Base-by-base conservation (phyloP, 1,284 basidiomycete species). In the Trametes hirsuta region DNA sequence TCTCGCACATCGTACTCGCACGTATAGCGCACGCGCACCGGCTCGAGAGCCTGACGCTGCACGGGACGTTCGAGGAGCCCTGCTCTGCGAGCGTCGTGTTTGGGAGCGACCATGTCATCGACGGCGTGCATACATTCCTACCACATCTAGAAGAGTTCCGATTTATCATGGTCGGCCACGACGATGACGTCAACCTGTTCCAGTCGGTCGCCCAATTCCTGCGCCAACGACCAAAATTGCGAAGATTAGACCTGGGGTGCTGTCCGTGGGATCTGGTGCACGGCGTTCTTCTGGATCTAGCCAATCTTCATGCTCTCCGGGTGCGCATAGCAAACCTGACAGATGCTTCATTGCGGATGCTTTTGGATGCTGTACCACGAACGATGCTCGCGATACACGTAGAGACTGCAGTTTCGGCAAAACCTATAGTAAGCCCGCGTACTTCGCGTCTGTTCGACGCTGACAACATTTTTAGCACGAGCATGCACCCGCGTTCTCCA, bases 261-360 rank as follows among this genome's bases (percentile, higher is more conserved):
- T 88, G 86, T 68, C 85, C 86, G 1, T 87, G 84, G 82, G 84
- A 87, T 41, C 71, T 87, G 24, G 81, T 84, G 14, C 73, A 77
- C 11, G 73, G 72, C 15, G 71, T 87, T 12, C 70, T 88, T 9
- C 81, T 82, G 0, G 80, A 79, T 22, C 72, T 87, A 24, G 72
- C 66, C 1, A 77, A 77, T 14, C 70, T 88, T 54, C 74, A 84
- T 11, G 85, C 83, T 10, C 71, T 88, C 10, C 79, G 84, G 37
- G 81, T 85, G 30, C 74, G 80, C 41, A 85, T 87, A 55, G 76
- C 79, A 5, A 81, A 81, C 55, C 66, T 85, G 50, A 80, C 74
- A 4, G 72, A 76, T 51, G 61, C 66, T 0, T 71, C 78, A 2
- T 63, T 84, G 4, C 58, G 63, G 0, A 70, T 75, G 0, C 75